phyloP scores from a whole-genome alignment of 2,329 filamentous ascomycete species.

The Trichophyton benhamiae region DNA sequence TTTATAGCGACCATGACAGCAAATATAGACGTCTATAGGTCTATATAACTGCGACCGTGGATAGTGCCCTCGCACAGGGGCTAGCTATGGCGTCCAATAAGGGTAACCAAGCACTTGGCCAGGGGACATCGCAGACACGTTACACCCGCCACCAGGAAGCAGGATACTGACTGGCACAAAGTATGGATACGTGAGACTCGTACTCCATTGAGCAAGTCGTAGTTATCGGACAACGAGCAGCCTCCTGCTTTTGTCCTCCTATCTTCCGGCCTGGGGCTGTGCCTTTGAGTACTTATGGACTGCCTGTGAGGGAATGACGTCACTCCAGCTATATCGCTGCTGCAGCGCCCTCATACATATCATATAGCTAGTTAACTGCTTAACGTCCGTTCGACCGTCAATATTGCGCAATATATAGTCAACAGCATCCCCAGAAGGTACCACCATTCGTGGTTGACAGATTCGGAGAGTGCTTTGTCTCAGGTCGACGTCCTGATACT shows the following conservation, averaged over 20 bases:
- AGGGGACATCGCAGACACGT: not conserved
- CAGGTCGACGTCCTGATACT: too few species aligned
- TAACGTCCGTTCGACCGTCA: too few species aligned
- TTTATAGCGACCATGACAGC: too few species aligned
- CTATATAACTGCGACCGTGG: too few species aligned
- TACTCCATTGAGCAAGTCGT: not conserved
- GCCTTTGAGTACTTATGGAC: not conserved
- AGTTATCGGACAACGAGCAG: not conserved
- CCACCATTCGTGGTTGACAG: too few species aligned
- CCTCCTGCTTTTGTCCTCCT: not conserved
- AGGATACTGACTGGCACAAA: not conserved
- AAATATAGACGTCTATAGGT: too few species aligned
- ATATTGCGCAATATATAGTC: too few species aligned
- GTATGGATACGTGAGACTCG: not conserved
- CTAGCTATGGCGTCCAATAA: not conserved
- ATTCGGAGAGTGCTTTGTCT: too few species aligned
- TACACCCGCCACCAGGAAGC: not conserved
- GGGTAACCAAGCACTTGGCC: not conserved
- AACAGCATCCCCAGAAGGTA: too few species aligned
- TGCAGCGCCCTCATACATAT: too few species aligned
- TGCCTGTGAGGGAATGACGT: not conserved
- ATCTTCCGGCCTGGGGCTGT: not conserved
- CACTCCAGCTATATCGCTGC: not conserved
- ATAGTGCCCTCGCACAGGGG: not conserved
- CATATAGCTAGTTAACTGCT: too few species aligned